Evolutionary conservation across 108 stramenopile genomes (phyloP).

Genomic region (Pseudonitzschia pungens): DNA sequence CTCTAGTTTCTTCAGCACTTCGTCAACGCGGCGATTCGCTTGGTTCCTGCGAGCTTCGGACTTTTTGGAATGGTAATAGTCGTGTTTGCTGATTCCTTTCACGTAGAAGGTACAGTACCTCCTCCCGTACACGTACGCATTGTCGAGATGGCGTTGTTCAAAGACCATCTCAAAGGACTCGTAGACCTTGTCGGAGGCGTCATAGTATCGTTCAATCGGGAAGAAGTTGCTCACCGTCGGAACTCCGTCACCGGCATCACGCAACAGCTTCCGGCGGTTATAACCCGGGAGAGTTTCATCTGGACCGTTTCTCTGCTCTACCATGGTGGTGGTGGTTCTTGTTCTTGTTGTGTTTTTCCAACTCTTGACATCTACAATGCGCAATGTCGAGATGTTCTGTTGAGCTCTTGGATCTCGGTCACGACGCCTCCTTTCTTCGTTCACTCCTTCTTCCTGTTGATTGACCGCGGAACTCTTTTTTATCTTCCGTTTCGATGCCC

Average conservation of each 20-base stretch:
- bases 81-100: conserved; percentile 64
- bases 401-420: no score
- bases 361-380: neutral
- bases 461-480: no score
- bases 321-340: no score
- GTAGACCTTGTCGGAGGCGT: conserved; percentile 67
- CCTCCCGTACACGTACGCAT: conserved; percentile 78
- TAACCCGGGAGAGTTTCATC: conserved; percentile 18
- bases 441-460: no score
- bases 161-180: conserved; percentile 39
- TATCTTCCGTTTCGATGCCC: no score
- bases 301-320: conserved; percentile 2
- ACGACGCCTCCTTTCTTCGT: no score
- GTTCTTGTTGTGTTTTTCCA: neutral
- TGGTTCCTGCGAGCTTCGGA: conserved; percentile 31
- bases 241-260: conserved; percentile 26
- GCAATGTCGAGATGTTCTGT: neutral
- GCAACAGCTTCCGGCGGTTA: conserved; percentile 31
- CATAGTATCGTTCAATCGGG: conserved; percentile 72
- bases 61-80: conserved; percentile 62
- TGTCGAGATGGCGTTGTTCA: conserved; percentile 49
- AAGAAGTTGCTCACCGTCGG: conserved; percentile 68
- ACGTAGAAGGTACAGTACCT: conserved; percentile 75
- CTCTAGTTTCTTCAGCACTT: conserved; percentile 65
- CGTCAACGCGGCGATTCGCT: conserved; percentile 52